phyloP scores from a whole-genome alignment of 345 rosid species.

The Eucalyptus grandis region DNA sequence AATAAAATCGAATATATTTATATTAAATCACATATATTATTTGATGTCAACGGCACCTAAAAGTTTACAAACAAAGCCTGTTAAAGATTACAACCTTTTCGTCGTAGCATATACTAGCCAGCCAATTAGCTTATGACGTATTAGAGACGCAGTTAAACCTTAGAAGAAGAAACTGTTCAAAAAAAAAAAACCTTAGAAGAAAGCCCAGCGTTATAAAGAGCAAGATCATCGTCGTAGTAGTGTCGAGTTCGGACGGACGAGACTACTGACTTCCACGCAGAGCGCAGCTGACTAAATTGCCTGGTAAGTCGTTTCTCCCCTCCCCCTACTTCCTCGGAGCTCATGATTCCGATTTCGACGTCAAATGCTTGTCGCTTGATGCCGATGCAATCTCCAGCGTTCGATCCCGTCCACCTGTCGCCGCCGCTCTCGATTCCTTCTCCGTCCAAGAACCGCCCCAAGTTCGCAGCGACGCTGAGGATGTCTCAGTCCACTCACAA shows the following conservation, averaged over 20 bases:
- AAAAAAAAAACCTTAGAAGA: not conserved
- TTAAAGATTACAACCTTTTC: no score
- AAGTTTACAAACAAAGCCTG: no score
- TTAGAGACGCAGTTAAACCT: not conserved
- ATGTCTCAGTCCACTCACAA: slow-evolving; percentile 28
- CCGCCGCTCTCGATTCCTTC: not conserved
- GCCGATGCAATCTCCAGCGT: not conserved
- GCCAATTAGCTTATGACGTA: no score
- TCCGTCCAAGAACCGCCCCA: not conserved
- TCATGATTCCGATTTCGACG: not conserved
- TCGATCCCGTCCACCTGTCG: not conserved
- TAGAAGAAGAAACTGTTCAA: not conserved
- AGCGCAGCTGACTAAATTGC: not conserved
- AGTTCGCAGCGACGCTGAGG: not conserved
- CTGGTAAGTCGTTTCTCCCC: not conserved
- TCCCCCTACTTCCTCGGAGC: not conserved
- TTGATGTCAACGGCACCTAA: no score
- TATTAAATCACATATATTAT: no score
- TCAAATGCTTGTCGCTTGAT: not conserved
- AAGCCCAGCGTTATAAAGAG: not conserved
- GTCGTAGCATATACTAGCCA: no score
- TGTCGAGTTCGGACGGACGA: slow-evolving; percentile 27
- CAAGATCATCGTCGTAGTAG: slow-evolving; percentile 17
- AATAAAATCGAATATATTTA: no score
- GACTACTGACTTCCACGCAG: not conserved